Evolutionary conservation across 345 rosid species (phyloP).

Genomic region (Eucalyptus coolabah): DNA sequence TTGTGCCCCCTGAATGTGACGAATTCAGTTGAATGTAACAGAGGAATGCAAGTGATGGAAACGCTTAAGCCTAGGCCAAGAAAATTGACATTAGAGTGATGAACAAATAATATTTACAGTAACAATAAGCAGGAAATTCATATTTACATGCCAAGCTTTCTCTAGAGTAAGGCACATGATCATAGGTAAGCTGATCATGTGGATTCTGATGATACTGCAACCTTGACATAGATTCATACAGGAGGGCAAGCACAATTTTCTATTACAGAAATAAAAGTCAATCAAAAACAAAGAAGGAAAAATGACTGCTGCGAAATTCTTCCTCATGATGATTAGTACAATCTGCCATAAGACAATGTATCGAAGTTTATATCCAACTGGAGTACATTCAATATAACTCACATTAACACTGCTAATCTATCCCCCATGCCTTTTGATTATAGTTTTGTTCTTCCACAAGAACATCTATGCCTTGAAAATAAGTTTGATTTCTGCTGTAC

Average conservation of each 20-base stretch:
- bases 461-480: neutral
- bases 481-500: neutral
- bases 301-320: neutral
- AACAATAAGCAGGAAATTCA: neutral
- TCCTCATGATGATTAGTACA: neutral
- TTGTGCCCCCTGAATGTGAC: neutral
- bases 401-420: neutral
- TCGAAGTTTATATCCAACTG: neutral
- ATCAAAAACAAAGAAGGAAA: neutral
- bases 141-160: neutral
- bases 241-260: neutral
- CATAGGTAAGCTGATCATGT: neutral
- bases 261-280: neutral
- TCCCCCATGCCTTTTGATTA: neutral
- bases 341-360: neutral
- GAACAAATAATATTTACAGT: neutral
- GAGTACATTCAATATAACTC: neutral
- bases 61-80: neutral
- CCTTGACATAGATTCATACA: neutral
- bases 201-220: neutral
- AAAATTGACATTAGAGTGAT: neutral
- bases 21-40: neutral
- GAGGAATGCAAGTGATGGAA: neutral
- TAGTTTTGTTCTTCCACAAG: neutral
- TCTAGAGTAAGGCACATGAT: neutral